Evolutionary conservation across 2,329 filamentous ascomycete species (phyloP), one percentile per base, ranked within the genome.

Genomic region (Rutstroemia sp.): DNA sequence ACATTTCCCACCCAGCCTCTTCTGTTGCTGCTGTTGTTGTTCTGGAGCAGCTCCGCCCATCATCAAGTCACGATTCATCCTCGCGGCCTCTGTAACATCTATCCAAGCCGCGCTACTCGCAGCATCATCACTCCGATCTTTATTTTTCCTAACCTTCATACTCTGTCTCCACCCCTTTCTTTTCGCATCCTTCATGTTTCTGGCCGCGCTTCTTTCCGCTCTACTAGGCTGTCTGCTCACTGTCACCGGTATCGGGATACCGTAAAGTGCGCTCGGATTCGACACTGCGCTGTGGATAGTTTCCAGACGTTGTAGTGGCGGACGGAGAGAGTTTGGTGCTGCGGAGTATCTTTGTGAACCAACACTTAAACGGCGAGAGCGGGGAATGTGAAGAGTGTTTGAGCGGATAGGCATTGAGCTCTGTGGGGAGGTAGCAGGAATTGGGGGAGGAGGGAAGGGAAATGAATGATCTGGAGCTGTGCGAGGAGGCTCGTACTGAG

Each of bases 121-220:
- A 8, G 66, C 71, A 57, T 79, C 77, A 44, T 65, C 62, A 49
- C 48, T 54, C n/a, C 39, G 16, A 54, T 75, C 69, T 59, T 70
- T 74, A 50, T 71, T 71, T 62, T 73, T 76, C 59, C 68, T 73
- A 56, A 61, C 61, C 49, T 57, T 60, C 57, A 66, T 61, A 59
- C 63, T 67, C n/a, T 63, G 60, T 56, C 66, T 62, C 81, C 82
- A 85, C 0, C 82, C 81, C 34, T 74, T 75, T 63, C 75, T 76
- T 70, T 78, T 81, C 1, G 82, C 82, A 59, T 85, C 81, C 18
- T 78, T 75, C 27, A 85, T 80, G 62, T 85, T 86, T 70, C 80
- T 83, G 9, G 80, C 77, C 5, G 82, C 82, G 56, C 81, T 82
- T 27, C 80, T 73, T 65, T 81, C 79, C 1, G 81, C 81, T 42